Evolutionary conservation across 2,329 filamentous ascomycete genomes (phyloP).

Genomic region (Colletotrichum sp.): DNA sequence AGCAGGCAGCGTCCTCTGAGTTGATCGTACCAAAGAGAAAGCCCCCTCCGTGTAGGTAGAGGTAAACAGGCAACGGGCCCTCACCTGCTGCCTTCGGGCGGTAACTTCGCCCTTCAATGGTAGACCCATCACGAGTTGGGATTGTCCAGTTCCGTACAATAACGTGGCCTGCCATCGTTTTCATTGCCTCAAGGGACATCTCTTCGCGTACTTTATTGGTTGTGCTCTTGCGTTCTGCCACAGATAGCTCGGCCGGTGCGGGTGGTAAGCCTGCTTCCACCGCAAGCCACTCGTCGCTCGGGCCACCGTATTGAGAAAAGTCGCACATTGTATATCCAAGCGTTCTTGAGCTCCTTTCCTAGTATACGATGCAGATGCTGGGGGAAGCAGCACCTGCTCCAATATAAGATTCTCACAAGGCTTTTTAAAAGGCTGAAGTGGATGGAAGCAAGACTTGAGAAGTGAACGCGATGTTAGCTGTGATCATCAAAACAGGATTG

Average conservation of each 20-base stretch:
- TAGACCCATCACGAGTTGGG: slow-evolving; percentile 47
- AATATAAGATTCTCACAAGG: not conserved
- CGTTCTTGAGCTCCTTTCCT: not conserved
- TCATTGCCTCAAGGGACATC: slow-evolving; percentile 33
- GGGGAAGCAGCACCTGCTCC: not conserved
- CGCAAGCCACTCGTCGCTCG: slow-evolving; percentile 49
- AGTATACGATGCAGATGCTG: not conserved
- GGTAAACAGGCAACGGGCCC: slow-evolving; percentile 51
- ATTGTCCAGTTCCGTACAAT: slow-evolving; percentile 39
- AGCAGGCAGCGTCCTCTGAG: slow-evolving; percentile 58
- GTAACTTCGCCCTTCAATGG: slow-evolving; percentile 52
- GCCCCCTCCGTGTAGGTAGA: slow-evolving; percentile 61
- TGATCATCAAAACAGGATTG: not conserved
- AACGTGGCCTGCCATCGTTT: slow-evolving; percentile 29
- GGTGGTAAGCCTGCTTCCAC: slow-evolving; percentile 35
- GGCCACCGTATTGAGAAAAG: slow-evolving; percentile 43
- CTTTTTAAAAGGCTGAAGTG: not conserved
- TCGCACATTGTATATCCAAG: slow-evolving; percentile 19
- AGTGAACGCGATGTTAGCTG: not conserved
- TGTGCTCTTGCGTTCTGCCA: slow-evolving; percentile 30
- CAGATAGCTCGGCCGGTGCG: slow-evolving; percentile 26
- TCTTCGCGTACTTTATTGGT: slow-evolving; percentile 32
- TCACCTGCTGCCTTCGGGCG: slow-evolving; percentile 37
- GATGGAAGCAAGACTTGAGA: not conserved
- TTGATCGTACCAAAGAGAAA: slow-evolving; percentile 60